Base-by-base conservation (phyloP, 1,284 basidiomycete genomes). In the Stygiomarasmius scandens region DNA sequence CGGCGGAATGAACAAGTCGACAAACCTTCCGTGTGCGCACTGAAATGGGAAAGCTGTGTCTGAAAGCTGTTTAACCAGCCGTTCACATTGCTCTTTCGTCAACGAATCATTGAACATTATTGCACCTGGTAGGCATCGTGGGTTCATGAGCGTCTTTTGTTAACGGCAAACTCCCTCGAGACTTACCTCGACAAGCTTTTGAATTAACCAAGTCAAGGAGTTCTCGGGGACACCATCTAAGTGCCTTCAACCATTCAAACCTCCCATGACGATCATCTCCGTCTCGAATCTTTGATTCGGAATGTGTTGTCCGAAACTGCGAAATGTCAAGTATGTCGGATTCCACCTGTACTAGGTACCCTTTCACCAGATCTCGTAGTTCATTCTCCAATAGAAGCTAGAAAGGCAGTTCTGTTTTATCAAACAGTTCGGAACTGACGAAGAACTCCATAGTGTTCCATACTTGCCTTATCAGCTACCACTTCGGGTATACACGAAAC, bases 51-150 rank as follows among this genome's bases (percentile, higher is more conserved):
- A 89, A 2, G 82, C 78, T 1, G 93, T 92, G 58, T 80, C 69
- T 2, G 86, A 79, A 22, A 98, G 78, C 62, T 86, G 81, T 5
- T 67, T 63, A 36, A 98, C 76, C 41, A 98, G 80, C 27, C 80
- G 77, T 63, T 80, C 69, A 69, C 92, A 93, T 67, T 96, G 93
- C 34, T 81, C 78, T 2, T 73, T 55, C 16, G 77, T 83, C 49
- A 98, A 78, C 0, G 77, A 60, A 69, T 98, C 96, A 64, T 95
- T 95, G 79, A 98, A 98, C 96, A 98, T 98, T 71, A 97, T 92
- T 0, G 95, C 93, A 49, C 93, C 93, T 95, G 68, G 9, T n/a
- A 46, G 24, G 34, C 14, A 44, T 49, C 12, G 11, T 32, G 22
- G 3, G 24, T 19, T 27, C 10, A 49, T 32, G 29, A 32, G 12